A percentile compares a stretch with the other conserved stretches of the same genome.
phyloP scores from a whole-genome alignment of 2,329 filamentous ascomycete genomes.

The Fusarium sp. region DNA sequence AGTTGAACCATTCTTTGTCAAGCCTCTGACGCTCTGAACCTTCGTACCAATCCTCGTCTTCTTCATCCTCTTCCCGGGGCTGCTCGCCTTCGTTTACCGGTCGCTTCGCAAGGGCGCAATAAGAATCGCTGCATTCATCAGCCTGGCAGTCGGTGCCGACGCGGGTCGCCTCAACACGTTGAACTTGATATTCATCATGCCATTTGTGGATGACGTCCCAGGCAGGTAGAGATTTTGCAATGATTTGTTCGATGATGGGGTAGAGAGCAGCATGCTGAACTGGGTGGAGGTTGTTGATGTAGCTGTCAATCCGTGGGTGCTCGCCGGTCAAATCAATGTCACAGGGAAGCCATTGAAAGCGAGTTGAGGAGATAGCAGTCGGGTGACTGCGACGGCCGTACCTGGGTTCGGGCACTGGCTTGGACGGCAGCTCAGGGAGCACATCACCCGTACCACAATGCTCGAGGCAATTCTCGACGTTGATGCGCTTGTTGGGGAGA shows the following conservation, averaged over 20 bases:
- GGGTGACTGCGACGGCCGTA: neutral
- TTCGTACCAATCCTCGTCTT: slow-evolving; percentile 24
- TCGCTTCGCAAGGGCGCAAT: neutral
- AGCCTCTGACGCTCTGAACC: slow-evolving; percentile 36
- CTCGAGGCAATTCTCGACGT: slow-evolving; percentile 53
- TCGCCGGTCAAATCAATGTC: slow-evolving; percentile 57
- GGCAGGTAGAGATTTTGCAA: slow-evolving; percentile 56
- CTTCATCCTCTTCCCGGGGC: slow-evolving; percentile 30
- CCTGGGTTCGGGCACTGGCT: neutral
- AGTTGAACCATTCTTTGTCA: slow-evolving; percentile 45
- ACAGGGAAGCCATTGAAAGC: slow-evolving; percentile 63
- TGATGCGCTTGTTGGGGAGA: slow-evolving; percentile 48
- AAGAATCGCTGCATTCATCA: slow-evolving; percentile 24
- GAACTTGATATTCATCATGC: slow-evolving; percentile 42
- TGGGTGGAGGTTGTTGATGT: slow-evolving; percentile 67
- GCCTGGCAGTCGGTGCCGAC: slow-evolving; percentile 35
- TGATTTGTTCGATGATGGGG: slow-evolving; percentile 54
- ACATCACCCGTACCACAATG: slow-evolving; percentile 49
- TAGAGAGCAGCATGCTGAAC: slow-evolving; percentile 53
- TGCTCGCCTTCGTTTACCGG: slow-evolving; percentile 41
- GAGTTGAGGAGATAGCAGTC: slow-evolving; percentile 13
- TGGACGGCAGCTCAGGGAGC: slow-evolving; percentile 30
- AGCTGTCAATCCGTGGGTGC: slow-evolving; percentile 57
- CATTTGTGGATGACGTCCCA: slow-evolving; percentile 57
- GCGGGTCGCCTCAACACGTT: slow-evolving; percentile 38